Evolutionary conservation across 1,139 yeast species (phyloP), one percentile per base, ranked within the genome.

Genomic region (Protomyces macrosporus): DNA sequence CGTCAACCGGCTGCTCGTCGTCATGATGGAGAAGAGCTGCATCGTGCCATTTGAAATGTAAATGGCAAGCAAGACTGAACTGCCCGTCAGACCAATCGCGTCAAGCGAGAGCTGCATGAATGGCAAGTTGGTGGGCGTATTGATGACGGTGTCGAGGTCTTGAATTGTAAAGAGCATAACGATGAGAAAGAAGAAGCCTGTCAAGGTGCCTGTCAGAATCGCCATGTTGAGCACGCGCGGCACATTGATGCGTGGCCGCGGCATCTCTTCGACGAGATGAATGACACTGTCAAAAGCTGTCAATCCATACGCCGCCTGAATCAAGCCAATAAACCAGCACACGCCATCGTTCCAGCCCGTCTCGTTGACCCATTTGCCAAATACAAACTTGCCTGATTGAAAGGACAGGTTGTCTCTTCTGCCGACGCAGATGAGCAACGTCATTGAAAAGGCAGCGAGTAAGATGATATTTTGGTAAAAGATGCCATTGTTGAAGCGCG

Each of bases 261-360:
- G 84, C 12, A 88, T 93, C 74, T 88, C 96, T 72, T 88, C 96
- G 50, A 91, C 84, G 79, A 88, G 82, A 6, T 93, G 86, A 30
- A 90, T 88, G 39, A 88, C 77, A 82, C 88, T 84, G 33, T 95
- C 95, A 73, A 87, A 88, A 0, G 95, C 95, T 67, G 89, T 88
- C 69, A 88, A 77, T 32, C 93, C 87, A 73, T 87, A 87, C 40
- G 89, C 57, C 30, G 57, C 63, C 33, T 52, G 63, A 59, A 59
- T 52, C 23, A 59, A 42, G 1, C 64, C 64, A 33, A 60, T 50
- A 23, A 60, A 52, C 59, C 55, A 60, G 9, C 62, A 51, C 16
- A 60, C 60, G 5, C 64, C 64, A 42, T 69, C 70, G 35, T 65
- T 65, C 67, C 68, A 69, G 6, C 71, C 72, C 4, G 72, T 68